A percentile compares a stretch with the other conserved stretches of the same genome.
Conservation (phyloP, 208 protist species). For the Angomonas ambiguus region DNA sequence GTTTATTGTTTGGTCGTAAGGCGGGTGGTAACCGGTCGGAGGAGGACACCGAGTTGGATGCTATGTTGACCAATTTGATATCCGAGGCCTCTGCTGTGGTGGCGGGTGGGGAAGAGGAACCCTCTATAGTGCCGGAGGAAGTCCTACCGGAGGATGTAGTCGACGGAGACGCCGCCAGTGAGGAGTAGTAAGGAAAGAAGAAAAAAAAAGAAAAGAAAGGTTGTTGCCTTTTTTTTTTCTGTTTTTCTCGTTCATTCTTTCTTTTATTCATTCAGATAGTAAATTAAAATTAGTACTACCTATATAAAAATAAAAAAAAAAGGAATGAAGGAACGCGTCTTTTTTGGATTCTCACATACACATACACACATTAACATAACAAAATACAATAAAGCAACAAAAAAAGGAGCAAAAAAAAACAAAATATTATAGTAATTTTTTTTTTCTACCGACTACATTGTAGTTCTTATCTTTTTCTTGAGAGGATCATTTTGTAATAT, state of each 20-base stretch:
- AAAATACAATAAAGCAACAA: too few species aligned
- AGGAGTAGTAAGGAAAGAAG: slow-evolving; percentile 8
- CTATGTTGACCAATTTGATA: slow-evolving; percentile 23
- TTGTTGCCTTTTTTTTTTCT: slow-evolving; percentile 4
- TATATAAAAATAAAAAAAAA: neutral
- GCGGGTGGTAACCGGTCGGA: slow-evolving; percentile 8
- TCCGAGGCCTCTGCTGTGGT: slow-evolving; percentile 4
- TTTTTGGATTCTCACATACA: neutral
- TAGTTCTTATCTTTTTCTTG: neutral
- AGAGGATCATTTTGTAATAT: too few species aligned
- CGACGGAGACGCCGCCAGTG: neutral
- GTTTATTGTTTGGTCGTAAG: slow-evolving; percentile 48
- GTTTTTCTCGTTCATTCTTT: neutral
- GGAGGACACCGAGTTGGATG: slow-evolving; percentile 59
- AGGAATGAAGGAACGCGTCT: neutral
- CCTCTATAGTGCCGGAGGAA: slow-evolving; percentile 10
- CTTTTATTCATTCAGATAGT: neutral
- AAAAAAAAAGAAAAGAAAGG: slow-evolving; percentile 5
- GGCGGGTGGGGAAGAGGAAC: slow-evolving; percentile 8
- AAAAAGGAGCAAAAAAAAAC: too few species aligned
- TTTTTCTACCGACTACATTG: neutral
- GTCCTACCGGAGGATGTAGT: neutral
- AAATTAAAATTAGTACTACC: neutral
- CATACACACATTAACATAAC: neutral
- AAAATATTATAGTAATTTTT: neutral